These are phyloP conservation scores for Eimeria necatrix DNA, from an alignment of 169 alveolate species.

Conservation along the genomic window DNA sequence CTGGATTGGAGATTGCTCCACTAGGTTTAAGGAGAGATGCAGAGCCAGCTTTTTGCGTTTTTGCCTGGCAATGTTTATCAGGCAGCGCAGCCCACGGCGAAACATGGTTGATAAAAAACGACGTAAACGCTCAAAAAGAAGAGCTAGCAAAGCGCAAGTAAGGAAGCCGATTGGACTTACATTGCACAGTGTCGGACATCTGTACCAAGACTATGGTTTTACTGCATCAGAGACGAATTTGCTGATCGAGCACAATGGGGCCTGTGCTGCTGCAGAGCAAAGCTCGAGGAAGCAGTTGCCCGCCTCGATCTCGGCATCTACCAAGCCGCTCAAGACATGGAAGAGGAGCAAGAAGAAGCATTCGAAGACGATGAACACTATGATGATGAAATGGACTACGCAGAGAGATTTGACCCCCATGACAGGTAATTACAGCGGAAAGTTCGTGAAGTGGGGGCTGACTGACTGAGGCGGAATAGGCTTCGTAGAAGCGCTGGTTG, in stretches of 20 bases:
- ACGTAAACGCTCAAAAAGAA: conserved; percentile 44
- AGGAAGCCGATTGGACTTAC: neutral
- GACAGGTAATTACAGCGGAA: conserved; percentile 55
- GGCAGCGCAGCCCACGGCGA: conserved; percentile 81
- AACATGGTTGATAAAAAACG: conserved; percentile 76
- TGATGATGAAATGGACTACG: conserved; percentile 77
- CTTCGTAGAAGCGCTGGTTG: no score
- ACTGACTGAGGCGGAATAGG: no score
- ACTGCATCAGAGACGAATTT: neutral
- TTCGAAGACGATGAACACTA: conserved; percentile 67
- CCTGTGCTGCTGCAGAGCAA: conserved; percentile 66
- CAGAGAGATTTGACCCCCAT: conserved; percentile 79
- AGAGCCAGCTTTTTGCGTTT: no score
- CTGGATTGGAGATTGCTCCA: no score
- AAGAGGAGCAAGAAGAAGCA: conserved; percentile 68
- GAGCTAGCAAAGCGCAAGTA: conserved; percentile 67
- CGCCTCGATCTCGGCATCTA: conserved; percentile 75
- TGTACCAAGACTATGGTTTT: neutral
- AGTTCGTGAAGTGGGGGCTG: no score
- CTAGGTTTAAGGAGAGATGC: no score
- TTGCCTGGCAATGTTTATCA: neutral
- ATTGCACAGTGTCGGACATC: no score
- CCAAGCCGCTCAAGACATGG: conserved; percentile 63
- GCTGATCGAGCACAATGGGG: neutral
- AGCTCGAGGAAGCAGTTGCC: conserved; percentile 66